A percentile compares a stretch with the other conserved stretches of the same genome.
Evolutionary conservation across 345 rosid species (phyloP).

Genomic region (Turnera subulata): DNA sequence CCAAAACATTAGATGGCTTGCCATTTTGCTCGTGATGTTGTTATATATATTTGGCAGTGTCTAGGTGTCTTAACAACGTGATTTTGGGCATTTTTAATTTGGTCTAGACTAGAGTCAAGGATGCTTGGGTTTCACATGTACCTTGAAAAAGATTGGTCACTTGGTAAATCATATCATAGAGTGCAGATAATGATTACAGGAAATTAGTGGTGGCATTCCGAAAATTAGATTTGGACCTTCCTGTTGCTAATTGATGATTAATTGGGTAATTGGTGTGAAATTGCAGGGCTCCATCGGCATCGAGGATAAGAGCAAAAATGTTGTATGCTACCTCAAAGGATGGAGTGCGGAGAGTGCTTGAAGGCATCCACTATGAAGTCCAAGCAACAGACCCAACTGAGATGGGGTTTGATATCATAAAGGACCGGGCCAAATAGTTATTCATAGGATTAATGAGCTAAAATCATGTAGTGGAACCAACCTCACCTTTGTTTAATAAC

Average conservation of each 20-base stretch:
- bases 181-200: too few relatives aligned
- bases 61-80: too few relatives aligned
- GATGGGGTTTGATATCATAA: slow-evolving; percentile 89
- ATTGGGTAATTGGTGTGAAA: not conserved
- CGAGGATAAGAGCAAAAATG: slow-evolving; percentile 83
- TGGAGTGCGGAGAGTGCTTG: slow-evolving; percentile 79
- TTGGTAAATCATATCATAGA: too few relatives aligned
- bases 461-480: slow-evolving; percentile 15
- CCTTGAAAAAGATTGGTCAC: too few relatives aligned
- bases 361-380: slow-evolving; percentile 84
- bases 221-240: too few relatives aligned
- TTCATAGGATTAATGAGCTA: not conserved
- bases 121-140: too few relatives aligned
- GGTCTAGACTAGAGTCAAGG: too few relatives aligned
- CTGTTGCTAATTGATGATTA: not conserved
- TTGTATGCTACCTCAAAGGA: slow-evolving; percentile 84
- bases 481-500: slow-evolving; percentile 38
- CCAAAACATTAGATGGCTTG: too few relatives aligned
- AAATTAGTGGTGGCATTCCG: too few relatives aligned
- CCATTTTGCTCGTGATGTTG: too few relatives aligned
- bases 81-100: too few relatives aligned
- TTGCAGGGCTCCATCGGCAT: slow-evolving; percentile 76
- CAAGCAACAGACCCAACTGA: slow-evolving; percentile 95
- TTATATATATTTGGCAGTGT: too few relatives aligned
- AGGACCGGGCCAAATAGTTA: slow-evolving; percentile 60